Evolutionary conservation across 139 green algal species (phyloP).

Genomic region (Mesotaenium endlicherianum): DNA sequence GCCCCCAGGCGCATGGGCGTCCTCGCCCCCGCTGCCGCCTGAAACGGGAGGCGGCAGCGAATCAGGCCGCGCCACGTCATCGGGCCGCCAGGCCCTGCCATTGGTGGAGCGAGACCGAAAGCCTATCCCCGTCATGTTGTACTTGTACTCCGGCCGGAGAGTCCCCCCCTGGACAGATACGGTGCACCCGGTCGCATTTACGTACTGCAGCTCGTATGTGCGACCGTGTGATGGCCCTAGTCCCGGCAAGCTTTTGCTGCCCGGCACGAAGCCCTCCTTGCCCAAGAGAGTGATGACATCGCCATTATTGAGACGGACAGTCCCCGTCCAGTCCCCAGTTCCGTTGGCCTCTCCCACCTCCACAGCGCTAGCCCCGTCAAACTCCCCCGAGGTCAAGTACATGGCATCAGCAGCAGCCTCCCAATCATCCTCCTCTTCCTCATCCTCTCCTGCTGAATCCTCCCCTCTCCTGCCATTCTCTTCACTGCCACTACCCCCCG

Average conservation of each 20-base stretch:
- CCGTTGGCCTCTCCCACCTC: too few relatives aligned
- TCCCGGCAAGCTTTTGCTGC: too few relatives aligned
- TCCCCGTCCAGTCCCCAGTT: too few relatives aligned
- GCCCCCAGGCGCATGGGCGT: background rate
- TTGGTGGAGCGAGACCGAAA: background rate
- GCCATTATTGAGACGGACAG: too few relatives aligned
- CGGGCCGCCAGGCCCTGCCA: constrained; percentile 30
- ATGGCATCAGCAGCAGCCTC: constrained; percentile 30
- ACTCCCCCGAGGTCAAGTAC: too few relatives aligned
- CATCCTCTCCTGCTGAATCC: background rate
- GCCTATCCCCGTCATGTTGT: constrained; percentile 16
- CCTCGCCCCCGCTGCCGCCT: background rate
- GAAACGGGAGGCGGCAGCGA: constrained; percentile 21
- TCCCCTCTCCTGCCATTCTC: background rate
- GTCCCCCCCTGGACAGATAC: background rate
- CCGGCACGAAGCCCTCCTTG: too few relatives aligned
- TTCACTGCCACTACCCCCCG: constrained; percentile 3
- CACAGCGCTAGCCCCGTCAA: background rate
- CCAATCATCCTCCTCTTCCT: constrained; percentile 33
- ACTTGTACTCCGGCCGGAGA: constrained; percentile 20
- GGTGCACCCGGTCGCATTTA: too few relatives aligned
- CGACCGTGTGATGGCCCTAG: too few relatives aligned
- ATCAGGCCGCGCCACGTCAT: constrained; percentile 30
- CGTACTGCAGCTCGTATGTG: too few relatives aligned
- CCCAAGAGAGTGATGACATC: too few relatives aligned